Conservation (phyloP, 345 rosid species). For the Aethionema arabicum region DNA sequence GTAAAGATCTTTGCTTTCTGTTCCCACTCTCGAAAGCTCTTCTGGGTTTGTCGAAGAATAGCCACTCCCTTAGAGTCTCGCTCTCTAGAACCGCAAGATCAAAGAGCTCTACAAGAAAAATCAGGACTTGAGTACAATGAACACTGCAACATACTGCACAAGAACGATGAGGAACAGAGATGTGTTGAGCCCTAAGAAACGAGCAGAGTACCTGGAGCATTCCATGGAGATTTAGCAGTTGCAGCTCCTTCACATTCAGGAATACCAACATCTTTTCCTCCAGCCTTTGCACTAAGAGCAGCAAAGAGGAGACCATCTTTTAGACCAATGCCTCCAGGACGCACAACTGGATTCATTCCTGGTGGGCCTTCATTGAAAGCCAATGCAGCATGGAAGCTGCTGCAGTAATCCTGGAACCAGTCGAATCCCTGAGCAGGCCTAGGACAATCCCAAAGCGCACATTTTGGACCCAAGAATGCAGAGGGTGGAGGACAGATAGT, state of each 20-base stretch:
- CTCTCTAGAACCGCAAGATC: conserved; percentile 81
- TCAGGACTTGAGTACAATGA: conserved; percentile 19
- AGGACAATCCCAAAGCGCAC: conserved; percentile 99
- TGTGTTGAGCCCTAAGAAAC: neutral
- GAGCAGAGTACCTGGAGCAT: conserved; percentile 71
- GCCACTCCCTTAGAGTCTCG: conserved; percentile 98
- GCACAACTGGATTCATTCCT: conserved; percentile 83
- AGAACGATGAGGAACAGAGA: conserved; percentile 1
- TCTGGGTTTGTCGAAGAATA: conserved; percentile 93
- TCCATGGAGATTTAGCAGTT: conserved; percentile 98
- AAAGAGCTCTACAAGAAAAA: conserved; percentile 75
- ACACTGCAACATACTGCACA: neutral
- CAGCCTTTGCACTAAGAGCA: conserved; percentile 78
- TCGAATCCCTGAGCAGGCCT: conserved; percentile 90
- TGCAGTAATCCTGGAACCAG: conserved; percentile 90
- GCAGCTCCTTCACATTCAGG: conserved; percentile 99
- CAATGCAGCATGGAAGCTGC: conserved; percentile 79
- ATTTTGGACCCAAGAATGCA: conserved; percentile 95
- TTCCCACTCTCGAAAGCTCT: conserved; percentile 97
- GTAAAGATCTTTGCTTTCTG: conserved; percentile 96
- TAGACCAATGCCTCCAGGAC: conserved; percentile 88
- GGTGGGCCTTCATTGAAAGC: conserved; percentile 94
- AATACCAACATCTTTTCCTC: conserved; percentile 87
- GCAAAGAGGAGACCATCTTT: conserved; percentile 90
- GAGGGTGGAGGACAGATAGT: conserved; percentile 80